Evolutionary conservation across 345 rosid genomes (phyloP).

Genomic region (Dovyalis caffra): DNA sequence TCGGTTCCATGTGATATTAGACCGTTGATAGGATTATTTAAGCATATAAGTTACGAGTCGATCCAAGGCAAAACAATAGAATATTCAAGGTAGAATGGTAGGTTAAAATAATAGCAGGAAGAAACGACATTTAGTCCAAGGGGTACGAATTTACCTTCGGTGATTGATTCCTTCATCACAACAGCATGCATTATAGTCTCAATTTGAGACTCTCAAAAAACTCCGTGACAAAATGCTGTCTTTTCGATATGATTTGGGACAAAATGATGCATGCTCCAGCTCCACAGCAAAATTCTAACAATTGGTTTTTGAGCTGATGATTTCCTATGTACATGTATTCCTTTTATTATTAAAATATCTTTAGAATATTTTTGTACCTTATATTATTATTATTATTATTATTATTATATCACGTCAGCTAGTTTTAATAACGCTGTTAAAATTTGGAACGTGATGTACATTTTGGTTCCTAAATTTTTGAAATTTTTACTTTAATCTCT

Average conservation of each 20-base stretch:
- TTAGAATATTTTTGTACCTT: too few relatives aligned
- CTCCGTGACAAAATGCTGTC: neutral
- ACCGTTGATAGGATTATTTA: conserved; percentile 31
- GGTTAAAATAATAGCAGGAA: neutral
- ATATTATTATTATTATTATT: too few relatives aligned
- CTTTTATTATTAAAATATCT: too few relatives aligned
- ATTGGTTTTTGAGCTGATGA: neutral
- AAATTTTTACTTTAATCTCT: too few relatives aligned
- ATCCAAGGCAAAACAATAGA: conserved; percentile 8
- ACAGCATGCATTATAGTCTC: too few relatives aligned
- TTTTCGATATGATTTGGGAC: neutral
- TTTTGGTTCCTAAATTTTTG: too few relatives aligned
- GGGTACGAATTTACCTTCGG: neutral
- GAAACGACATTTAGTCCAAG: neutral
- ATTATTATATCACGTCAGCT: too few relatives aligned
- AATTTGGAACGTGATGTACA: too few relatives aligned
- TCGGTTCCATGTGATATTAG: conserved; percentile 44
- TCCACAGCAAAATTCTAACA: neutral
- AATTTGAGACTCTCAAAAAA: neutral
- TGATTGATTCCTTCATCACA: neutral
- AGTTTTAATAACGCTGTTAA: too few relatives aligned
- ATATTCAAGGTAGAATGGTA: neutral
- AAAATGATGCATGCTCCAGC: neutral
- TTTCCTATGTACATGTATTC: too few relatives aligned
- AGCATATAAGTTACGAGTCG: neutral